Evolutionary conservation across 139 green algal genomes (phyloP).

Genomic region (Chlamydomonas sp.): DNA sequence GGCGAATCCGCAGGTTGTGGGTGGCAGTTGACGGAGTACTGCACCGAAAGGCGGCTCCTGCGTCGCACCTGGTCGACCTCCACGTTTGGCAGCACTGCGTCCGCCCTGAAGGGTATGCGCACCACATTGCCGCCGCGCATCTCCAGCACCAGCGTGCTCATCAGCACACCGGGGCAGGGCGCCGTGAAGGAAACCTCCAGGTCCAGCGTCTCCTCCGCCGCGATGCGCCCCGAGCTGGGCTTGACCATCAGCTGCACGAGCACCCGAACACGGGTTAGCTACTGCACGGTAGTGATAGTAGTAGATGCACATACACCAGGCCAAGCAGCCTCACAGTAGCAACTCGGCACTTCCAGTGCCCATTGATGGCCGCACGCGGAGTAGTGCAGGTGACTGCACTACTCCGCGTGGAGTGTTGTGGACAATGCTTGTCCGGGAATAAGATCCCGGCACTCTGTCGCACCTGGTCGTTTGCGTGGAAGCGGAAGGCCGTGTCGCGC

Average conservation of each 20-base stretch:
- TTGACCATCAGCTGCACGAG: conserved; percentile 39
- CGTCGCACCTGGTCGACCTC: conserved; percentile 46
- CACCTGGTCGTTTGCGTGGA: conserved; percentile 43
- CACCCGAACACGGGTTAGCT: too few relatives aligned
- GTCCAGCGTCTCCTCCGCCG: conserved; percentile 57
- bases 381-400: too few relatives aligned
- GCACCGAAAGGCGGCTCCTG: not conserved
- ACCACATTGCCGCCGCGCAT: conserved; percentile 68
- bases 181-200: conserved; percentile 62
- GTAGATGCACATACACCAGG: too few relatives aligned
- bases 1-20: too few relatives aligned
- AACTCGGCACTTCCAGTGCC: too few relatives aligned
- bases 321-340: too few relatives aligned
- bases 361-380: too few relatives aligned
- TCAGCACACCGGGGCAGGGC: conserved; percentile 40
- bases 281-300: too few relatives aligned
- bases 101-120: conserved; percentile 65
- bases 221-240: conserved; percentile 49
- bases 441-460: not conserved
- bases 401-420: not conserved
- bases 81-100: conserved; percentile 68
- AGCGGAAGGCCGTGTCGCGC: conserved; percentile 54
- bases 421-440: not conserved
- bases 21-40: too few relatives aligned
- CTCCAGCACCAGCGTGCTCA: conserved; percentile 51